Evolutionary conservation across 805 yeast species (phyloP).

Genomic region (Candida rishiriensis): DNA sequence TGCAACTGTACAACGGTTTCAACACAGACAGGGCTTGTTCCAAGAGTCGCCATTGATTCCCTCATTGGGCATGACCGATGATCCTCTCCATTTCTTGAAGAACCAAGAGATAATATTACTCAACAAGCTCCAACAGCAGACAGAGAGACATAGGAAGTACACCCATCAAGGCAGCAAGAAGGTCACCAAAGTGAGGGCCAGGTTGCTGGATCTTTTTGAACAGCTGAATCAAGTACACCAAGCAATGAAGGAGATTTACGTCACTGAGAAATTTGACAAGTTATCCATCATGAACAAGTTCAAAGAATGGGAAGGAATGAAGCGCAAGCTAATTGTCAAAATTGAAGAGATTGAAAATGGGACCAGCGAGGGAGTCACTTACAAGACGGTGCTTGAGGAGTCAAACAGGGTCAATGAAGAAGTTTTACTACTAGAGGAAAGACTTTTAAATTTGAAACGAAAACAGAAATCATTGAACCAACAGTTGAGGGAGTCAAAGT

Average conservation of each 20-base stretch:
- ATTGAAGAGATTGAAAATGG: slow-evolving; percentile 36
- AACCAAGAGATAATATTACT: slow-evolving; percentile 26
- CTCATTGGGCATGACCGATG: slow-evolving; percentile 18
- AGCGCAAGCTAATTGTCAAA: slow-evolving; percentile 30
- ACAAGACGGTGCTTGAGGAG: slow-evolving; percentile 32
- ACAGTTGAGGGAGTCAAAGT: slow-evolving; percentile 43
- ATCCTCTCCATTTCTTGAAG: slow-evolving; percentile 32
- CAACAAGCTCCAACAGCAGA: slow-evolving; percentile 22
- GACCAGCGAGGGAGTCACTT: slow-evolving; percentile 39
- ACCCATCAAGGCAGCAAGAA: slow-evolving; percentile 33
- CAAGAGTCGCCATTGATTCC: slow-evolving; percentile 13
- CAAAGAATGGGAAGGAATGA: slow-evolving; percentile 37
- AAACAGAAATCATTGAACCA: slow-evolving; percentile 31
- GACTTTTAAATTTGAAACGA: slow-evolving; percentile 29
- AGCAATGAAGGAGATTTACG: slow-evolving; percentile 44
- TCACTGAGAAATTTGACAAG: slow-evolving; percentile 32
- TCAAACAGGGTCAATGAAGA: slow-evolving; percentile 33
- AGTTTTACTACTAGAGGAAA: slow-evolving; percentile 34
- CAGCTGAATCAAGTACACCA: slow-evolving; percentile 40
- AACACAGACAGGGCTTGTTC: slow-evolving; percentile 3
- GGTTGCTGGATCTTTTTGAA: slow-evolving; percentile 25
- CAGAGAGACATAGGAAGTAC: slow-evolving; percentile 24
- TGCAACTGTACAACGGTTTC: not conserved
- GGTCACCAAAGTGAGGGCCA: slow-evolving; percentile 27
- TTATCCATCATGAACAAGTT: slow-evolving; percentile 28